phyloP scores from a whole-genome alignment of 352 stramenopile genomes.

The Phytophthora syringae region DNA sequence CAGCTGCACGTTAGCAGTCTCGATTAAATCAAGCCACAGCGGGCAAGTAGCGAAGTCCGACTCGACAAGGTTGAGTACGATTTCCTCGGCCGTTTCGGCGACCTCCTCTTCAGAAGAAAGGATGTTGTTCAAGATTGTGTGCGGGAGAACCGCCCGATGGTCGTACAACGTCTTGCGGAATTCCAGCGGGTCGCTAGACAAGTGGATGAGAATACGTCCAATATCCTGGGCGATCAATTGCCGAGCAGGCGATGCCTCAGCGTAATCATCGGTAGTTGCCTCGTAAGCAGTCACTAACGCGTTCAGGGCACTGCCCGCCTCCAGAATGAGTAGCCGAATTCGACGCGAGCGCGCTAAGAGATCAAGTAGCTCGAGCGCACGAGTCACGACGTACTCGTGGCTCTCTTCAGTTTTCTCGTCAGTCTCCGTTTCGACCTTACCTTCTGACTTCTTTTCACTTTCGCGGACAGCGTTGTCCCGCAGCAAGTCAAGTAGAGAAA shows the following conservation, averaged over 20 bases:
- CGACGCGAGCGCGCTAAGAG: constrained; percentile 61
- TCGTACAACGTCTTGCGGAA: constrained; percentile 86
- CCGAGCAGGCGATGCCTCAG: constrained; percentile 31
- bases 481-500: constrained; percentile 71
- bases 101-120: constrained; percentile 59
- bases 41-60: constrained; percentile 85
- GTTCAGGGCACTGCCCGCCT: constrained; percentile 58
- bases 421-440: constrained; percentile 10
- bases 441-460: constrained; percentile 30
- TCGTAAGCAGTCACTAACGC: constrained; percentile 69
- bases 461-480: constrained; percentile 36
- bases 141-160: constrained; percentile 56
- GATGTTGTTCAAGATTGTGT: constrained; percentile 71
- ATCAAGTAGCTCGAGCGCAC: constrained; percentile 59
- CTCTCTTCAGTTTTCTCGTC: constrained; percentile 30
- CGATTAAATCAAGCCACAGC: constrained; percentile 80
- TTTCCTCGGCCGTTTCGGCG: constrained; percentile 66
- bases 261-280: constrained; percentile 47
- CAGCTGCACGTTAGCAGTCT: constrained; percentile 61
- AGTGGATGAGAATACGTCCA: constrained; percentile 65
- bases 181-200: constrained; percentile 77
- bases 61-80: constrained; percentile 78
- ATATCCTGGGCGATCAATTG: constrained; percentile 58
- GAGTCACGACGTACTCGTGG: constrained; percentile 38
- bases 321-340: constrained; percentile 74